These are phyloP conservation scores for Nitzschia sp. DNA, from an alignment of 108 stramenopile species.

Conservation along the genomic window DNA sequence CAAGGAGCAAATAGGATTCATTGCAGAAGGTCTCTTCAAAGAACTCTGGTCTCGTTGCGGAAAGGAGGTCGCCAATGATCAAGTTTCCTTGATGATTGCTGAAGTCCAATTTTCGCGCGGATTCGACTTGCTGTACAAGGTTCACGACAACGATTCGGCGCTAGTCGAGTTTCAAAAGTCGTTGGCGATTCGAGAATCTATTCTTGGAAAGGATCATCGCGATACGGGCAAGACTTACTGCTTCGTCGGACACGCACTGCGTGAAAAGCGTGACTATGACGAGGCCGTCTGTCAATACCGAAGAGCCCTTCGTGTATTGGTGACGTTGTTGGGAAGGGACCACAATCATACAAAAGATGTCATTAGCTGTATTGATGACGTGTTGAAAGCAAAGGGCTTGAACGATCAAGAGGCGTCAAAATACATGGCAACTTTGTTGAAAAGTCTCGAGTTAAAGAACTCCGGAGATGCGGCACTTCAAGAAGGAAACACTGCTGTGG, in stretches of 20 bases:
- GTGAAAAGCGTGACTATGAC: slow-evolving; percentile 38
- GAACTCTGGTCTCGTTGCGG: slow-evolving; percentile 47
- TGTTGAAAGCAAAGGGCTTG: slow-evolving; percentile 39
- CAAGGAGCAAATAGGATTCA: slow-evolving; percentile 43
- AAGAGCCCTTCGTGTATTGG: slow-evolving; percentile 36
- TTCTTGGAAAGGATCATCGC: slow-evolving; percentile 42
- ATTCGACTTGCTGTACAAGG: slow-evolving; percentile 40
- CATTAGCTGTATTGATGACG: slow-evolving; percentile 43
- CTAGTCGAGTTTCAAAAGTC: slow-evolving; percentile 36
- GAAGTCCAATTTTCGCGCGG: slow-evolving; percentile 44
- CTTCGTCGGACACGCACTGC: slow-evolving; percentile 43
- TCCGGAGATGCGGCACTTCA: slow-evolving; percentile 25
- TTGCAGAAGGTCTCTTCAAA: slow-evolving; percentile 45
- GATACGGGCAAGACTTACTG: slow-evolving; percentile 51
- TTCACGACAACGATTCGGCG: slow-evolving; percentile 43
- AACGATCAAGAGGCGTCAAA: slow-evolving; percentile 21
- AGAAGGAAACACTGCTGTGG: slow-evolving; percentile 35
- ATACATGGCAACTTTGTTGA: slow-evolving; percentile 29
- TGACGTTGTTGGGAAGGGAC: slow-evolving; percentile 37
- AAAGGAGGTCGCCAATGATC: slow-evolving; percentile 42
- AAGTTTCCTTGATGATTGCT: slow-evolving; percentile 36
- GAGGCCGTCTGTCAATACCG: slow-evolving; percentile 39
- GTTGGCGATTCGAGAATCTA: slow-evolving; percentile 37
- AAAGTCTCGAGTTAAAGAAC: slow-evolving; percentile 39
- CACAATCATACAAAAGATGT: slow-evolving; percentile 51